Conservation (phyloP, 2,329 filamentous ascomycete species). For the Endothia cerciana region DNA sequence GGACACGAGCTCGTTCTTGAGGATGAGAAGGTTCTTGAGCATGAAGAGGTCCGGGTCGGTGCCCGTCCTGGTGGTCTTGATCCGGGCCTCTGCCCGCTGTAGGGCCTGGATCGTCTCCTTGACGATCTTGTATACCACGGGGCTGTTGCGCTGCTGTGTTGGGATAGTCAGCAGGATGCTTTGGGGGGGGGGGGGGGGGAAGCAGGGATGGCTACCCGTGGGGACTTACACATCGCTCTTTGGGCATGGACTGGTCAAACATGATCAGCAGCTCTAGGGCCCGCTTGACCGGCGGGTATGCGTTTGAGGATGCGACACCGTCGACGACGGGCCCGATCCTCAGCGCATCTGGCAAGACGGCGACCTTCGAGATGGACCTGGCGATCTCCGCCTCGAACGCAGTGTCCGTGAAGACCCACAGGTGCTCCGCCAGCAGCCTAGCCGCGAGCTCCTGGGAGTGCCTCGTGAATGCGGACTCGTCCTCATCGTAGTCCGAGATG, state of each 20-base stretch:
- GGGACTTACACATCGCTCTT: slow-evolving; percentile 61
- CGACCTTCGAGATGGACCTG: slow-evolving; percentile 56
- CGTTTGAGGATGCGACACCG: slow-evolving; percentile 58
- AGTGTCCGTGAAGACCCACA: slow-evolving; percentile 61
- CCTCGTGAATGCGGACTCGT: slow-evolving; percentile 53
- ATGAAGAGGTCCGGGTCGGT: slow-evolving; percentile 87
- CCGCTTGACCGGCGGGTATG: slow-evolving; percentile 60
- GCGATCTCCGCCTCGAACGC: slow-evolving; percentile 59
- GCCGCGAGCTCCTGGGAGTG: slow-evolving; percentile 62
- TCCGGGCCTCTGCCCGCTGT: slow-evolving; percentile 72
- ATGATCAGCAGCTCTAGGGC: slow-evolving; percentile 62
- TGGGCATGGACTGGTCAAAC: slow-evolving; percentile 68
- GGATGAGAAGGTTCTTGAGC: slow-evolving; percentile 88
- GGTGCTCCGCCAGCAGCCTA: slow-evolving; percentile 57
- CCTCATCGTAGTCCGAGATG: slow-evolving; percentile 59
- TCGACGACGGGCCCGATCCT: slow-evolving; percentile 55
- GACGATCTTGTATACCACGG: slow-evolving; percentile 72
- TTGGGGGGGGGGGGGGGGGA: neutral
- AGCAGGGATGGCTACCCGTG: neutral
- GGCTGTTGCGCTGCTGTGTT: slow-evolving; percentile 54
- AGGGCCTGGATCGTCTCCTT: slow-evolving; percentile 87
- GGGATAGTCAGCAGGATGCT: slow-evolving; percentile 13
- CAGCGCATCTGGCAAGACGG: slow-evolving; percentile 51
- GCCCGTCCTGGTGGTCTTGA: slow-evolving; percentile 63
- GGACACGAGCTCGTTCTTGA: slow-evolving; percentile 94